Evolutionary conservation across 768 basidiomycete species (phyloP).

Genomic region (Boletus tomentosulus): DNA sequence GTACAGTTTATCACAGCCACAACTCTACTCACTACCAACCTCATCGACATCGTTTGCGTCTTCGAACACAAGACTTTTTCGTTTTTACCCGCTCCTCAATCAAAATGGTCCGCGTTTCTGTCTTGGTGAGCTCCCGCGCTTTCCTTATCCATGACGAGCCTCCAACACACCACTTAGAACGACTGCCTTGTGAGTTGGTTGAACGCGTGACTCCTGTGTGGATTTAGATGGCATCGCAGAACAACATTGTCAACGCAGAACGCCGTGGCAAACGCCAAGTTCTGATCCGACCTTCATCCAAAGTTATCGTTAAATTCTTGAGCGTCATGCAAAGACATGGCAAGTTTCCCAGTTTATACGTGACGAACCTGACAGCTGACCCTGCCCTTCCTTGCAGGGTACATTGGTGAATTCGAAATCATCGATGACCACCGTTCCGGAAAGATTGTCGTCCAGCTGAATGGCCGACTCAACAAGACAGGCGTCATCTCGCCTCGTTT

Average conservation of each 20-base stretch:
- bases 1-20: slow-evolving; percentile 28
- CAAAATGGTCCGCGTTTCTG: slow-evolving; percentile 87
- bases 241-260: slow-evolving; percentile 99
- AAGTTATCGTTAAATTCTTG: slow-evolving; percentile 97
- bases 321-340: slow-evolving; percentile 99
- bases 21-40: neutral
- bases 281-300: slow-evolving; percentile 93
- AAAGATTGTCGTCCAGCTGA: slow-evolving; percentile 98
- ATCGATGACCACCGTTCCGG: slow-evolving; percentile 98
- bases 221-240: slow-evolving; percentile 39
- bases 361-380: neutral
- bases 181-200: slow-evolving; percentile 48
- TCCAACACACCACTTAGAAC: slow-evolving; percentile 35
- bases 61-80: neutral
- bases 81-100: neutral
- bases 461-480: slow-evolving; percentile 98
- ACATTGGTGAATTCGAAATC: slow-evolving; percentile 98
- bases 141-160: neutral
- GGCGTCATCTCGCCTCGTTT: slow-evolving; percentile 99
- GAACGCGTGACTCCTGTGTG: neutral
- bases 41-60: too few relatives aligned
- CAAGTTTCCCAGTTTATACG: slow-evolving; percentile 34
- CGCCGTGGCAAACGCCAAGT: slow-evolving; percentile 99
- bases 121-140: slow-evolving; percentile 46
- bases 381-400: slow-evolving; percentile 51